Percentiles rank a stretch among this genome's conserved stretches.
These are phyloP conservation scores for Hemisphaericaspora lyxosophila DNA, from an alignment of 1,139 yeast species.

Conservation along the genomic window DNA sequence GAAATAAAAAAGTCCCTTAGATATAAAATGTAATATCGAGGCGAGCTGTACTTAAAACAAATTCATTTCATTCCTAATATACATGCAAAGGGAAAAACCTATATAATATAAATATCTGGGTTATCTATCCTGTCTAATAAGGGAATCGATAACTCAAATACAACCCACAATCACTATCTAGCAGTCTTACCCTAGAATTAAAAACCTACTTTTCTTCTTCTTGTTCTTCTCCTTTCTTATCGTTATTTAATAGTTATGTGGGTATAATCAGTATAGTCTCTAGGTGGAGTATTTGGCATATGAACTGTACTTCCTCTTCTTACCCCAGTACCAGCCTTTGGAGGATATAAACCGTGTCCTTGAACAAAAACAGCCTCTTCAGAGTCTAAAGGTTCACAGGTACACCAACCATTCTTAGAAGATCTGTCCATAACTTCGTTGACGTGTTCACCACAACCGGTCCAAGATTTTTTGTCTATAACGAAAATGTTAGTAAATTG, in stretches of 20 bases:
- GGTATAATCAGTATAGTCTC: neutral
- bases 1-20: too few relatives aligned
- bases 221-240: too few relatives aligned
- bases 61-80: too few relatives aligned
- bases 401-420: slow-evolving; percentile 40
- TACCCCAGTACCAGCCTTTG: slow-evolving; percentile 44
- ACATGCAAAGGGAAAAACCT: too few relatives aligned
- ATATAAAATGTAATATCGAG: too few relatives aligned
- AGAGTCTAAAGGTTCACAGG: slow-evolving; percentile 28
- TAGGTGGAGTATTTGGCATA: neutral
- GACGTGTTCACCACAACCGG: slow-evolving; percentile 38
- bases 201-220: too few relatives aligned
- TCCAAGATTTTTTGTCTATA: slow-evolving; percentile 33
- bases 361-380: slow-evolving; percentile 17
- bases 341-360: slow-evolving; percentile 35
- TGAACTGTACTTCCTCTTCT: slow-evolving; percentile 13
- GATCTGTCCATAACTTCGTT: slow-evolving; percentile 33
- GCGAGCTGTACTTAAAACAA: too few relatives aligned
- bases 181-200: too few relatives aligned
- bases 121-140: too few relatives aligned
- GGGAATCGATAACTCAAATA: too few relatives aligned
- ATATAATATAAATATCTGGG: too few relatives aligned
- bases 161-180: too few relatives aligned
- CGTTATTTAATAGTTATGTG: neutral
- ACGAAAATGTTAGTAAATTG: slow-evolving; percentile 3